Percentiles rank a stretch among this genome's conserved stretches.
These are phyloP conservation scores for Arabis alpina DNA, from an alignment of 345 rosid species.

Conservation along the genomic window DNA sequence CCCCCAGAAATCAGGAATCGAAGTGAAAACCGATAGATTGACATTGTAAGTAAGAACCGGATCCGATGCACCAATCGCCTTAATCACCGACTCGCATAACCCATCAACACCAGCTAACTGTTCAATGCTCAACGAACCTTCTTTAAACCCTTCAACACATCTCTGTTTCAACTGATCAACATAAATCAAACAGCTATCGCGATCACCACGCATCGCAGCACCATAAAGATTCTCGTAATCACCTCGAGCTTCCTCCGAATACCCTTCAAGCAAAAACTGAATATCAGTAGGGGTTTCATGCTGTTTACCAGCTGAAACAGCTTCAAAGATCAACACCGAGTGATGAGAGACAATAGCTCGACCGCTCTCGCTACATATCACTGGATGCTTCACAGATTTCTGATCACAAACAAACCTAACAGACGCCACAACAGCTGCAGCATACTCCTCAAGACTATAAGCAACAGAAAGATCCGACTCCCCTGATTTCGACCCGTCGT, in stretches of 20 bases:
- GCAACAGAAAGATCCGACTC: constrained; percentile 85
- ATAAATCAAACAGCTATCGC: constrained; percentile 60
- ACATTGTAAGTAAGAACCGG: constrained; percentile 70
- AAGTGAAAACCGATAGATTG: constrained; percentile 83
- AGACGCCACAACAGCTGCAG: constrained; percentile 74
- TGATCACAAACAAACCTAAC: constrained; percentile 68
- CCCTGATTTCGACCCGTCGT: constrained; percentile 89
- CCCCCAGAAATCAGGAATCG: constrained; percentile 96
- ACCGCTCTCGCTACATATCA: constrained; percentile 88
- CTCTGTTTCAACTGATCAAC: constrained; percentile 82
- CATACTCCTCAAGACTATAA: constrained; percentile 84
- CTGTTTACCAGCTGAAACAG: constrained; percentile 54
- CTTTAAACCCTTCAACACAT: constrained; percentile 75
- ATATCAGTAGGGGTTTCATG: constrained; percentile 47
- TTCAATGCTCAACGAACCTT: constrained; percentile 75
- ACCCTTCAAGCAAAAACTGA: constrained; percentile 57
- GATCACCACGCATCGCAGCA: constrained; percentile 68
- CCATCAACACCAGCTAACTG: constrained; percentile 85
- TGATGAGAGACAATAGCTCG: constrained; percentile 94
- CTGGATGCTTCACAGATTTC: constrained; percentile 74
- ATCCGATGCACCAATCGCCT: constrained; percentile 59
- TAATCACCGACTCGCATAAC: constrained; percentile 65
- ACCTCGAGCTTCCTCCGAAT: constrained; percentile 62
- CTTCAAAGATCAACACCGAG: constrained; percentile 82
- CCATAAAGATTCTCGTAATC: constrained; percentile 55